Base-by-base conservation (phyloP, 2,329 filamentous ascomycete species). In the Leptodontidium sp. region DNA sequence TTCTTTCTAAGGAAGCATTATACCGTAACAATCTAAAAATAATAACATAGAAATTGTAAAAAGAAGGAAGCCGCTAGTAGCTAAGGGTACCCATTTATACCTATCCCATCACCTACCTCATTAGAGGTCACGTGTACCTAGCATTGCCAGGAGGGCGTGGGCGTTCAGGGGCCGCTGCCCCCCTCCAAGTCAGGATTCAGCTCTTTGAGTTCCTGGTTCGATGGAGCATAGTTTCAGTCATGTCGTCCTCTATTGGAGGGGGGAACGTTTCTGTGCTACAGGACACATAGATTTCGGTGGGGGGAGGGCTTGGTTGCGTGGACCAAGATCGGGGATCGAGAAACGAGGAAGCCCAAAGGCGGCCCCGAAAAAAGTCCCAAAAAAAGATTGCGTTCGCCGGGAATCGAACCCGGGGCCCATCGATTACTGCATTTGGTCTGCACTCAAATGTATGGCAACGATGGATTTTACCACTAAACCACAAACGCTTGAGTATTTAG, bases 381-480 rank as follows among this genome's bases (percentile, higher is more conserved):
- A 47, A 47, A 47, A 47, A 47, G 2, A 7, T 40, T 68, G 55
- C 62, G 67, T 68, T 65, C 63, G 63, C 67, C 67, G 63, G 67
- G 67, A 68, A 68, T 68, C 63, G 63, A 68, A 68, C 67, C 67
- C 63, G 62, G 67, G 67, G 66, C 66, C 58, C 65, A 63, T 63
- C 65, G 57, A 67, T 26, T 4, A 35, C 52, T 67, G 21, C 21
- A 32, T 5, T 43, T 3, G 40, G 3, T 14, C 32, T 14, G 1
- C 29, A 38, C 1, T 29, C 0, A 15, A 7, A 32, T 32, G 7
- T 6, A 68, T 72, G 68, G 68, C 65, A 72, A 69, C 69, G 69
- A 72, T 72, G 71, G 69, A 71, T 72, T 72, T 70, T 73, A 73
- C 71, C 71, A 73, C 80, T 82, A 82, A 81, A 82, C 80, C 80